Evolutionary conservation across 768 basidiomycete species (phyloP).

Genomic region (Tylopilus felleus): DNA sequence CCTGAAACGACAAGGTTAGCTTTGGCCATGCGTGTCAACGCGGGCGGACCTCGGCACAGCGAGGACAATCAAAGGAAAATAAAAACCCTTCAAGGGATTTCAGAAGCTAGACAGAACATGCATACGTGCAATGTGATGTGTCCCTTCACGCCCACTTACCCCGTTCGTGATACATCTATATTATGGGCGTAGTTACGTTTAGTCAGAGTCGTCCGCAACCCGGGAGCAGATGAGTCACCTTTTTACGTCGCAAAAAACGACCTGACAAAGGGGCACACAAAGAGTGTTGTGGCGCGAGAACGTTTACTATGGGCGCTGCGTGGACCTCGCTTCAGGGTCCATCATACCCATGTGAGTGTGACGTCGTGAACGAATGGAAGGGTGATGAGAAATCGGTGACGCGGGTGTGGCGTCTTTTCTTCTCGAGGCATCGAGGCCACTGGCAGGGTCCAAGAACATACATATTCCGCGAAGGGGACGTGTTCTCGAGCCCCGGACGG

Average conservation of each 20-base stretch:
- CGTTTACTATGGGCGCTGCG: not conserved
- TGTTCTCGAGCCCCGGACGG: not conserved
- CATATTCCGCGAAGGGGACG: constrained; percentile 11
- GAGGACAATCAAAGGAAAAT: not conserved
- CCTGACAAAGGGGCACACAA: not conserved
- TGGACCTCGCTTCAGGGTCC: not conserved
- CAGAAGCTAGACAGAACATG: not conserved
- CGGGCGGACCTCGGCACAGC: constrained; percentile 14
- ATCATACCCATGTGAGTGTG: constrained; percentile 10
- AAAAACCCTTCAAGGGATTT: not conserved
- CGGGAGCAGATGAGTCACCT: not conserved
- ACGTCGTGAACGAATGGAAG: not conserved
- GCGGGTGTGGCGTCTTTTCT: not conserved
- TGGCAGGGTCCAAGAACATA: not conserved
- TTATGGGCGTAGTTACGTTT: too few species aligned
- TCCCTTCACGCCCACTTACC: not conserved
- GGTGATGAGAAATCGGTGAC: not conserved
- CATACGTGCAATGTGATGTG: constrained; percentile 3
- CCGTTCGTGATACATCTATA: not conserved
- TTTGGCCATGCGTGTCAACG: constrained; percentile 2
- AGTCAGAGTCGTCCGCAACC: too few species aligned
- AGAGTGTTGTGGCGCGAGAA: not conserved
- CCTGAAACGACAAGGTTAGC: constrained; percentile 8
- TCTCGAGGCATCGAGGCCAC: not conserved
- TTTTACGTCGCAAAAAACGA: not conserved